Percentiles rank a stretch among this genome's conserved stretches.
Evolutionary conservation across 306 rosid species (phyloP).

Genomic region (Lablab purpureus): DNA sequence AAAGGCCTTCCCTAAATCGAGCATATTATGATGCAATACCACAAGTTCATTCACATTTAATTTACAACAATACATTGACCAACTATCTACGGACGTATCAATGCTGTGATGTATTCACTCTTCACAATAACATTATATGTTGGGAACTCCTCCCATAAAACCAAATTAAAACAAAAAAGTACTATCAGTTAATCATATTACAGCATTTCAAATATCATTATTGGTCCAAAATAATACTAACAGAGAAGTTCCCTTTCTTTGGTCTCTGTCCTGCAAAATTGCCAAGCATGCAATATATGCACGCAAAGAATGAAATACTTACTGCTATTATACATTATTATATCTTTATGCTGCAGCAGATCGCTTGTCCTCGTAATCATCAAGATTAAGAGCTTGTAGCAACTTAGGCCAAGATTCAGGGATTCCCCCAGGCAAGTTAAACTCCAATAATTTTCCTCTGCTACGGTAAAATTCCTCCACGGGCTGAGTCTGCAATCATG

Average conservation of each 20-base stretch:
- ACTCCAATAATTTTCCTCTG: constrained; percentile 86
- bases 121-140: constrained; percentile 37
- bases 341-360: constrained; percentile 75
- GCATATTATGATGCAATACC: constrained; percentile 25
- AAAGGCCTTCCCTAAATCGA: constrained; percentile 11
- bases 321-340: constrained; percentile 44
- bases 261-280: constrained; percentile 56
- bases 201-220: constrained; percentile 44
- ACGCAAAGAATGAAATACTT: constrained; percentile 66
- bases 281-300: constrained; percentile 54
- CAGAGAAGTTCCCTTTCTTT: constrained; percentile 39
- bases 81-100: constrained; percentile 46
- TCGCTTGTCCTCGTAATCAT: constrained; percentile 76
- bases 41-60: constrained; percentile 38
- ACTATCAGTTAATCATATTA: constrained; percentile 36
- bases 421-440: constrained; percentile 96
- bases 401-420: constrained; percentile 98
- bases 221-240: constrained; percentile 41
- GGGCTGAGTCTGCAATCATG: constrained; percentile 75
- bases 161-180: constrained; percentile 29
- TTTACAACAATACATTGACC: constrained; percentile 36
- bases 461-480: constrained; percentile 84
- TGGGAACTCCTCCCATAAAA: constrained; percentile 42
- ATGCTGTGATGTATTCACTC: constrained; percentile 32
- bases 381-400: constrained; percentile 85